These are phyloP conservation scores for Teunomyces kruisii DNA, from an alignment of 805 yeast genomes.

Conservation along the genomic window DNA sequence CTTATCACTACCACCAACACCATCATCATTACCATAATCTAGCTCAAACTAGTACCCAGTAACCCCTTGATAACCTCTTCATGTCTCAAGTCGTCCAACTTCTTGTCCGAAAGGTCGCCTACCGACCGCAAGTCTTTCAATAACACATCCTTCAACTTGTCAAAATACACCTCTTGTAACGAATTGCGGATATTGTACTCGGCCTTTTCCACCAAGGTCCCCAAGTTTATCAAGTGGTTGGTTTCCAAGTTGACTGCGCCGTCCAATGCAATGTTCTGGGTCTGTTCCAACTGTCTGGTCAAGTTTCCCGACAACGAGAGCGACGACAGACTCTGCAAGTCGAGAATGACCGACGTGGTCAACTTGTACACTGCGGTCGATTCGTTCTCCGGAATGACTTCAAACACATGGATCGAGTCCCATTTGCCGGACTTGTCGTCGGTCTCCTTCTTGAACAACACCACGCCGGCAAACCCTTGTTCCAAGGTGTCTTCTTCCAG, in stretches of 20 bases:
- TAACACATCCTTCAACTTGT: constrained; percentile 86
- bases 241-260: constrained; percentile 43
- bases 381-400: constrained; percentile 49
- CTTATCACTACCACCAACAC: neutral
- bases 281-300: constrained; percentile 76
- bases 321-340: constrained; percentile 39
- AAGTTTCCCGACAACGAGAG: constrained; percentile 73
- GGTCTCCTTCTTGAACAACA: constrained; percentile 71
- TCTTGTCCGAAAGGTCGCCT: constrained; percentile 33
- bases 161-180: constrained; percentile 92
- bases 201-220: constrained; percentile 80
- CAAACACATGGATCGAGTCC: constrained; percentile 95
- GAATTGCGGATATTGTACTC: constrained; percentile 84
- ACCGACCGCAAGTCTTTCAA: constrained; percentile 43
- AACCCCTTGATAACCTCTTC: constrained; percentile 39
- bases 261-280: constrained; percentile 38
- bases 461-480: constrained; percentile 87
- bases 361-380: constrained; percentile 57
- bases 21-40: neutral
- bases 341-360: constrained; percentile 86
- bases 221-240: constrained; percentile 83
- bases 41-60: constrained; percentile 18
- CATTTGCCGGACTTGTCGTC: constrained; percentile 59
- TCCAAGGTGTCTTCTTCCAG: constrained; percentile 40
- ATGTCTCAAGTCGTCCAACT: constrained; percentile 32